A percentile compares a stretch with the other conserved stretches of the same genome.
phyloP scores from a whole-genome alignment of 352 stramenopile genomes.

The Elongisporangium prolatum region DNA sequence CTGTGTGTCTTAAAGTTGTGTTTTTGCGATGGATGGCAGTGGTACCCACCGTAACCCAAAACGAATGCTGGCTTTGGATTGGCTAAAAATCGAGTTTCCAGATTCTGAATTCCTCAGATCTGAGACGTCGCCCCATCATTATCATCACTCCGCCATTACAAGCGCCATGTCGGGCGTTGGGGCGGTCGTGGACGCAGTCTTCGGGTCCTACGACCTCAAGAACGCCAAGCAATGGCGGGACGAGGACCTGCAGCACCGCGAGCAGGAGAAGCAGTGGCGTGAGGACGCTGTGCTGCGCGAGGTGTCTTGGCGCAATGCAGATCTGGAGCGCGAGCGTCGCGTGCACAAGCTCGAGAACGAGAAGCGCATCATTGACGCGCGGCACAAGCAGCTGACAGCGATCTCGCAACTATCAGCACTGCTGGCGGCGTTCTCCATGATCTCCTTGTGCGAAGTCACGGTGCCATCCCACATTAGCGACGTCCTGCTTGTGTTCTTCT shows the following conservation, averaged over 20 bases:
- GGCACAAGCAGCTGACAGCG: slow-evolving; percentile 54
- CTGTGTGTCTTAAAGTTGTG: no score
- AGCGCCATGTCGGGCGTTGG: slow-evolving; percentile 42
- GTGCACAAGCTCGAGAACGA: slow-evolving; percentile 75
- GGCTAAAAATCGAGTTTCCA: no score
- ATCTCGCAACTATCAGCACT: slow-evolving; percentile 65
- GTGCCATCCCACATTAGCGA: slow-evolving; percentile 34
- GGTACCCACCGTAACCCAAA: background rate
- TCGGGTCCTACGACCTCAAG: slow-evolving; percentile 83
- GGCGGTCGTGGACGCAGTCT: slow-evolving; percentile 68
- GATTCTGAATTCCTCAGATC: background rate
- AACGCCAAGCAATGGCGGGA: slow-evolving; percentile 82
- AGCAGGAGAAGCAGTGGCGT: slow-evolving; percentile 78
- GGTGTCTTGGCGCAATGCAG: slow-evolving; percentile 59
- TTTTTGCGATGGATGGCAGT: no score
- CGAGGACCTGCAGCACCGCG: slow-evolving; percentile 66
- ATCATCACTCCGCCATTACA: background rate
- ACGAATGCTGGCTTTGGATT: no score
- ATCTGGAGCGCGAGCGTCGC: slow-evolving; percentile 64
- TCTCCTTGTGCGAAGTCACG: slow-evolving; percentile 72
- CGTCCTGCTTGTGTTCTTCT: slow-evolving; percentile 60
- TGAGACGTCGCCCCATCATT: background rate
- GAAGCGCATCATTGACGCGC: slow-evolving; percentile 71
- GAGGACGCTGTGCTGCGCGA: slow-evolving; percentile 69
- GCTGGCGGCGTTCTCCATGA: slow-evolving; percentile 63